Percentiles rank a stretch among this genome's conserved stretches.
Evolutionary conservation across 257 asterid species (phyloP).

Genomic region (Fraxinus anomala): DNA sequence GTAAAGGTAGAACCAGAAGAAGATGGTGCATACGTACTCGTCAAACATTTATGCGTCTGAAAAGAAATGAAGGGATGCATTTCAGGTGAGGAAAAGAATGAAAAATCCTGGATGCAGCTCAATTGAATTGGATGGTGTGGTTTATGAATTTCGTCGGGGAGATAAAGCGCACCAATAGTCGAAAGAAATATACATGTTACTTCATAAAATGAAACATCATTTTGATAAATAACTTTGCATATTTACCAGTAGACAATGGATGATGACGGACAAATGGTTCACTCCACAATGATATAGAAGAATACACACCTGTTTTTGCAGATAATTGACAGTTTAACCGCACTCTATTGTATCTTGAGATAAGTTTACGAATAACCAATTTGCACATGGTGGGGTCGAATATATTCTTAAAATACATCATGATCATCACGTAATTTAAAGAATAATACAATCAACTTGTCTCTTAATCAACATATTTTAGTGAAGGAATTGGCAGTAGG

Average conservation of each 20-base stretch:
- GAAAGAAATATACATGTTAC: constrained; percentile 23
- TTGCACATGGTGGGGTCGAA: neutral
- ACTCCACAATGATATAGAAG: neutral
- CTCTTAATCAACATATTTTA: too few species aligned
- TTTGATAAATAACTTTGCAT: neutral
- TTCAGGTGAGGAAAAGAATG: constrained; percentile 29
- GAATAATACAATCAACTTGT: too few species aligned
- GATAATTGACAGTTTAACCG: neutral
- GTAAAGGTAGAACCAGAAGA: constrained; percentile 25
- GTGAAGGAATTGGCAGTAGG: neutral
- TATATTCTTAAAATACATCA: too few species aligned
- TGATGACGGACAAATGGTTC: neutral
- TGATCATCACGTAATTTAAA: too few species aligned
- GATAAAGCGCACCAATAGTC: constrained; percentile 35
- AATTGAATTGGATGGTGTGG: constrained; percentile 43
- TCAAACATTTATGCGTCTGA: constrained; percentile 42
- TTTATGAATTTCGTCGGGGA: constrained; percentile 35
- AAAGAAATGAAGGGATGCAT: constrained; percentile 36
- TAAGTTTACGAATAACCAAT: neutral
- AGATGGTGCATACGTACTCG: constrained; percentile 36
- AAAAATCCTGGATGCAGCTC: constrained; percentile 48
- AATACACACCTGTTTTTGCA: neutral
- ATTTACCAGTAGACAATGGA: neutral
- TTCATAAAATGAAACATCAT: constrained; percentile 24
- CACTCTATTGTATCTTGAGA: neutral